Percentiles rank a stretch among this genome's conserved stretches.
Evolutionary conservation across 345 rosid genomes (phyloP).

Genomic region (Excoecaria cochinchinensis): DNA sequence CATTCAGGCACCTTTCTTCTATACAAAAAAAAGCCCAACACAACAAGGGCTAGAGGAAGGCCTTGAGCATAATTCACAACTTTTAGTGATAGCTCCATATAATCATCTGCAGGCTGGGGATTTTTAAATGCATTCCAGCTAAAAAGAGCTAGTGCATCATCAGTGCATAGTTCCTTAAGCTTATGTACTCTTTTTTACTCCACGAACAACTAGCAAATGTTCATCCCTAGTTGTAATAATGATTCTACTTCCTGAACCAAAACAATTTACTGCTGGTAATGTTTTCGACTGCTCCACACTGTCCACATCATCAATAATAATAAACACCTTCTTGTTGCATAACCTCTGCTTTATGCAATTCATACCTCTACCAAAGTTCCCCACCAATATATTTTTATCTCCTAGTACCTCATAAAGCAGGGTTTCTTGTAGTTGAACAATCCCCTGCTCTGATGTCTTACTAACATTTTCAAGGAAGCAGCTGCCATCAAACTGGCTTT

Average conservation of each 20-base stretch:
- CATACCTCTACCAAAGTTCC: slow-evolving; percentile 13
- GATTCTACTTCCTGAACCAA: slow-evolving; percentile 18
- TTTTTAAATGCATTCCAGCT: slow-evolving; percentile 15
- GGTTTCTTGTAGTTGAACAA: slow-evolving; percentile 11
- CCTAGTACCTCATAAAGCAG: slow-evolving; percentile 11
- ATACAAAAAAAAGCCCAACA: slow-evolving; percentile 20
- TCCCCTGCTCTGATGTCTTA: neutral
- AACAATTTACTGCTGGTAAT: slow-evolving; percentile 10
- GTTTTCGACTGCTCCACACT: slow-evolving; percentile 2
- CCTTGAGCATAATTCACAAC: slow-evolving; percentile 12
- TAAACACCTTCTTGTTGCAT: neutral
- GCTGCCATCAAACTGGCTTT: slow-evolving; percentile 17
- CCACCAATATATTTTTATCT: neutral
- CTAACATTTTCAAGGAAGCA: slow-evolving; percentile 18
- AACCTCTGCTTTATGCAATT: slow-evolving; percentile 12
- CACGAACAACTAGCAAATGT: slow-evolving; percentile 11
- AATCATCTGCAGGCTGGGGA: neutral
- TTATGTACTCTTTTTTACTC: slow-evolving; percentile 8
- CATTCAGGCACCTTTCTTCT: slow-evolving; percentile 7
- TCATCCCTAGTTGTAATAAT: slow-evolving; percentile 15
- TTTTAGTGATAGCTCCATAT: neutral
- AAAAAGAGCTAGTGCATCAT: slow-evolving; percentile 15
- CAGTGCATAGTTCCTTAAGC: neutral
- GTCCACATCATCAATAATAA: slow-evolving; percentile 17
- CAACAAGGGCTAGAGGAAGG: slow-evolving; percentile 22